A percentile compares a stretch with the other conserved stretches of the same genome.
These are phyloP conservation scores for Populus hybrid DNA, from an alignment of 441 rosid species.

Conservation along the genomic window DNA sequence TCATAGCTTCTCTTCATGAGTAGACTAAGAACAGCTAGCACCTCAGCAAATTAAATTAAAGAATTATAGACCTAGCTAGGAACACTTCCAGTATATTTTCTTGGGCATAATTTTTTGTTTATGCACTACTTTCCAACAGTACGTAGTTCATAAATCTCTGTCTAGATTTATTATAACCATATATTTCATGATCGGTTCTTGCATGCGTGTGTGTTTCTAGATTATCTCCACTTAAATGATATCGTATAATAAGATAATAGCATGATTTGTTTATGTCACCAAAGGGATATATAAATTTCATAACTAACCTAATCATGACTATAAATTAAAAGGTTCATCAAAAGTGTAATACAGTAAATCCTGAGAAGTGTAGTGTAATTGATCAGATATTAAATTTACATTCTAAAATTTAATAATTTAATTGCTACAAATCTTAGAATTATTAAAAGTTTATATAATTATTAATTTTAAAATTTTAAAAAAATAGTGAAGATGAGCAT, in stretches of 20 bases:
- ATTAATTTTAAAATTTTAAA: no score
- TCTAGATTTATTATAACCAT: not conserved
- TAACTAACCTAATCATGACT: no score
- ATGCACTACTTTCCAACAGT: not conserved
- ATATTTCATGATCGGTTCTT: slow-evolving; percentile 6
- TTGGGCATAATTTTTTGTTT: no score
- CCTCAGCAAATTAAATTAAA: not conserved
- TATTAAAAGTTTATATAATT: rapidly evolving
- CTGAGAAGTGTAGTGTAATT: no score
- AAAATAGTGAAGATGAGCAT: no score
- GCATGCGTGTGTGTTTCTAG: not conserved
- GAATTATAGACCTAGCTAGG: not conserved
- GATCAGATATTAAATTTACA: no score
- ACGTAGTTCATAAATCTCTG: not conserved
- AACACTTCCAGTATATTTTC: not conserved
- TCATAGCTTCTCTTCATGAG: not conserved
- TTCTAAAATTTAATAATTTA: rapidly evolving
- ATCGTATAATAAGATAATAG: not conserved
- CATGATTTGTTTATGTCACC: slow-evolving; percentile 3
- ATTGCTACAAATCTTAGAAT: rapidly evolving
- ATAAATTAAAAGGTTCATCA: no score
- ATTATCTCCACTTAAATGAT: slow-evolving; percentile 4
- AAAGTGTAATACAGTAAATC: no score
- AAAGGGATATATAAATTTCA: not conserved
- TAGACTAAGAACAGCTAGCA: not conserved